Conservation (phyloP, 2,329 filamentous ascomycete species). For the Alternaria ventricosa region DNA sequence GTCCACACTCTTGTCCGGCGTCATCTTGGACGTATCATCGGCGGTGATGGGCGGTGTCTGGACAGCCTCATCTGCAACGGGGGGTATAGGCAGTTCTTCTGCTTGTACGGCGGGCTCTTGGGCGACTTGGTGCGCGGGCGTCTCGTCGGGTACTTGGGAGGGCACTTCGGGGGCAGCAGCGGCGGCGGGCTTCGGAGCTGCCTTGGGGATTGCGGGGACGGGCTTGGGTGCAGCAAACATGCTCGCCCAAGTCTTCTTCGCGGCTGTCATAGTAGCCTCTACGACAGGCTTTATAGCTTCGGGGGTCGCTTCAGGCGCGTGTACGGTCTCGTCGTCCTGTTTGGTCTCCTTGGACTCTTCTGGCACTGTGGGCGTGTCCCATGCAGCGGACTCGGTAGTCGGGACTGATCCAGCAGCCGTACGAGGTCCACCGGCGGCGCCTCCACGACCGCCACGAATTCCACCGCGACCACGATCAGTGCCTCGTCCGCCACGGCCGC, state of each 20-base stretch:
- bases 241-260: conserved; percentile 62
- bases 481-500: conserved; percentile 59
- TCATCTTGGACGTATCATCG: conserved; percentile 37
- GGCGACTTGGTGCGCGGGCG: conserved; percentile 49
- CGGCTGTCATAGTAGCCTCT: conserved; percentile 38
- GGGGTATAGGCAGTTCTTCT: conserved; percentile 50
- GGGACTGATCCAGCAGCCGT: conserved; percentile 65
- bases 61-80: conserved; percentile 47
- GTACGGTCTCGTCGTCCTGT: conserved; percentile 28
- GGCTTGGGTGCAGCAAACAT: conserved; percentile 61
- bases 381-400: conserved; percentile 72
- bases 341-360: conserved; percentile 29
- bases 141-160: conserved; percentile 39
- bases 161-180: conserved; percentile 48
- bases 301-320: conserved; percentile 21
- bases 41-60: conserved; percentile 36
- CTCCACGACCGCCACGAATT: conserved; percentile 66
- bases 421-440: conserved; percentile 68
- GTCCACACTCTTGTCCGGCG: conserved; percentile 51
- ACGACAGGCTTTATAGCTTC: conserved; percentile 26
- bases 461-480: conserved; percentile 63
- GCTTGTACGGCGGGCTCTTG: conserved; percentile 47
- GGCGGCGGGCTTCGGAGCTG: conserved; percentile 41
- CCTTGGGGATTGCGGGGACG: conserved; percentile 49
- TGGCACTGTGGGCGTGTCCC: conserved; percentile 56